Percentiles rank a stretch among this genome's conserved stretches.
Conservation (phyloP, 352 stramenopile genomes). For the Phytophthora syringae region DNA sequence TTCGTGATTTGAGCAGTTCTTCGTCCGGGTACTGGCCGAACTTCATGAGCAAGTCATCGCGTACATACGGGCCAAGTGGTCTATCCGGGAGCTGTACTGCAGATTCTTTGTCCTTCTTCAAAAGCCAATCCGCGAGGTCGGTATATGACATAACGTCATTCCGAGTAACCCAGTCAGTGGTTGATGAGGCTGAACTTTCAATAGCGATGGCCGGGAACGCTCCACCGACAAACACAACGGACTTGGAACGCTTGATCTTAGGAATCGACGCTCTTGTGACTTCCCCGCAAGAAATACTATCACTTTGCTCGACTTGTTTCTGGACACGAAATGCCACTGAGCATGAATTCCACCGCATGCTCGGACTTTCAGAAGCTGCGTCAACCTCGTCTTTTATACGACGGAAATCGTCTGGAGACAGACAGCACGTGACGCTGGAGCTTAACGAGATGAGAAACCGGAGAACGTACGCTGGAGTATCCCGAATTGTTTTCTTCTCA, state of each 20-base stretch:
- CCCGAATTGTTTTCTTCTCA: slow-evolving; percentile 40
- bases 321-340: slow-evolving; percentile 47
- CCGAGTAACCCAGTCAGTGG: slow-evolving; percentile 3
- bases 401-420: slow-evolving; percentile 21
- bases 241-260: background rate
- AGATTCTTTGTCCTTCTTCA: slow-evolving; percentile 4
- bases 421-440: slow-evolving; percentile 31
- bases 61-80: background rate
- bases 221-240: slow-evolving; percentile 19
- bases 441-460: slow-evolving; percentile 44
- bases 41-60: slow-evolving; percentile 5
- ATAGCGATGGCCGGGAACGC: slow-evolving; percentile 20
- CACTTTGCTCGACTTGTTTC: slow-evolving; percentile 46
- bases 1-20: slow-evolving; percentile 2
- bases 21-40: slow-evolving; percentile 10
- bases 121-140: slow-evolving; percentile 24
- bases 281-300: slow-evolving; percentile 29
- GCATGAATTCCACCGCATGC: slow-evolving; percentile 18
- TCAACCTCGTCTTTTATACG: slow-evolving; percentile 18
- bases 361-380: background rate
- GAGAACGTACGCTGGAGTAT: slow-evolving; percentile 63
- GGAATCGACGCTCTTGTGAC: slow-evolving; percentile 5
- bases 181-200: slow-evolving; percentile 15
- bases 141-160: background rate
- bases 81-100: background rate